These are phyloP conservation scores for Lolium rigidum DNA, from an alignment of 176 grass and related monocot species.

Conservation along the genomic window DNA sequence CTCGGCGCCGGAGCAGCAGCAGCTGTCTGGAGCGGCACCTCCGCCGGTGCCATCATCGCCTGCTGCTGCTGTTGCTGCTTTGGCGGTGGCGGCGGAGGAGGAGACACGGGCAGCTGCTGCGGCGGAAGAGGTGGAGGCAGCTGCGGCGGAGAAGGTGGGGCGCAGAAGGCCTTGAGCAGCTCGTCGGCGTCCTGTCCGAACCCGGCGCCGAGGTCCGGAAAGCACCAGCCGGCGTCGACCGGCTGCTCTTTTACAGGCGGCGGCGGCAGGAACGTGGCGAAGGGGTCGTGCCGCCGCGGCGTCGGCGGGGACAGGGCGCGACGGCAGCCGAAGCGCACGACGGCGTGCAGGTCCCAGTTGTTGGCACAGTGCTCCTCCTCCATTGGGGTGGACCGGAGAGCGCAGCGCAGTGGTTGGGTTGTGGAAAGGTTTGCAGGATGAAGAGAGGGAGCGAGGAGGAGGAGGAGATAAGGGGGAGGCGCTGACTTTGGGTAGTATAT, in stretches of 20 bases:
- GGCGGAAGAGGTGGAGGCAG: background rate
- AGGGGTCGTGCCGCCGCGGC: conserved; percentile 33
- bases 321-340: conserved; percentile 59
- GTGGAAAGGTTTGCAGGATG: background rate
- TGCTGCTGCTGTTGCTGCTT: background rate
- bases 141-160: conserved; percentile 19
- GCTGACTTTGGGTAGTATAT: conserved; percentile 72
- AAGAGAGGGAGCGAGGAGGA: too few relatives aligned
- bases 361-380: conserved; percentile 53
- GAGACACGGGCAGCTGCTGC: too few relatives aligned
- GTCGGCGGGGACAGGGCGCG: conserved; percentile 11
- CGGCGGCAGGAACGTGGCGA: conserved; percentile 5
- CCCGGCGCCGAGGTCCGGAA: conserved; percentile 23
- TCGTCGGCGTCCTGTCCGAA: conserved; percentile 59
- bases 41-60: background rate
- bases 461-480: conserved; percentile 53
- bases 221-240: conserved; percentile 31
- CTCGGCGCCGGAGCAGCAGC: conserved; percentile 36
- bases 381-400: conserved; percentile 6
- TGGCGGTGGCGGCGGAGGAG: background rate
- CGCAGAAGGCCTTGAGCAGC: conserved; percentile 60
- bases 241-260: background rate
- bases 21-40: conserved; percentile 1
- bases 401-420: conserved; percentile 29
- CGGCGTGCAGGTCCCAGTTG: conserved; percentile 87